Conservation (phyloP, 1,284 basidiomycete genomes). For the Earliella scabrosa region DNA sequence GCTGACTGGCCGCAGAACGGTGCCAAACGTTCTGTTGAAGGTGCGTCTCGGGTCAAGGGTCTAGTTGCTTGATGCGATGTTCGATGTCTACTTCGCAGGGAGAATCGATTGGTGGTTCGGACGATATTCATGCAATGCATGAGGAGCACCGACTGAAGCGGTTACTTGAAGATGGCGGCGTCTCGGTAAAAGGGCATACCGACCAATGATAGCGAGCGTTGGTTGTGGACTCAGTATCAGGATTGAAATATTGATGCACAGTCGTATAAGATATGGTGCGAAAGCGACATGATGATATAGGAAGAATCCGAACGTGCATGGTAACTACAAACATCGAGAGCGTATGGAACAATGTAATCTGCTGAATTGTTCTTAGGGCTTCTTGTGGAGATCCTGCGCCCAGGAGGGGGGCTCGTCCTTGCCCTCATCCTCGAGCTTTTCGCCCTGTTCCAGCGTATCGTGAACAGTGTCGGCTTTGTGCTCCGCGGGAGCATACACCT, state of each 20-base stretch:
- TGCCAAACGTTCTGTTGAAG: conserved; percentile 73
- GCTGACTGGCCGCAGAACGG: conserved; percentile 68
- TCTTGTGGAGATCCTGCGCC: conserved; percentile 27
- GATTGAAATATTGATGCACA: too few relatives aligned
- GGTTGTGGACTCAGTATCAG: too few relatives aligned
- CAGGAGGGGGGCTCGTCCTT: conserved; percentile 37
- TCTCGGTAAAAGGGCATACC: conserved; percentile 31
- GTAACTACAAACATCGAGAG: too few relatives aligned
- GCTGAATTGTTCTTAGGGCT: too few relatives aligned
- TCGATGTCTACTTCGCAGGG: conserved; percentile 44
- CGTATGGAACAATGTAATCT: too few relatives aligned
- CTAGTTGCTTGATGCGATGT: too few relatives aligned
- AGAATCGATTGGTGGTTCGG: conserved; percentile 73
- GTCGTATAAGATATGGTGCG: too few relatives aligned
- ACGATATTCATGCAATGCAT: conserved; percentile 61
- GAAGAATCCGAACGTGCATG: background rate
- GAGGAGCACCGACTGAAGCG: conserved; percentile 45
- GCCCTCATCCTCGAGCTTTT: conserved; percentile 35
- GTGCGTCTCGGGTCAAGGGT: too few relatives aligned
- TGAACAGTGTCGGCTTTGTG: conserved; percentile 38
- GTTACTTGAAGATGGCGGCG: conserved; percentile 49
- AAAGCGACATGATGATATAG: background rate
- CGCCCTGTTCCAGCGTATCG: conserved; percentile 32
- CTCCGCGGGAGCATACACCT: conserved; percentile 39
- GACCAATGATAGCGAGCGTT: too few relatives aligned